Percentiles rank a stretch among this genome's conserved stretches.
Conservation (phyloP, 208 protist genomes). For the Trypanosomatidae sp. region DNA sequence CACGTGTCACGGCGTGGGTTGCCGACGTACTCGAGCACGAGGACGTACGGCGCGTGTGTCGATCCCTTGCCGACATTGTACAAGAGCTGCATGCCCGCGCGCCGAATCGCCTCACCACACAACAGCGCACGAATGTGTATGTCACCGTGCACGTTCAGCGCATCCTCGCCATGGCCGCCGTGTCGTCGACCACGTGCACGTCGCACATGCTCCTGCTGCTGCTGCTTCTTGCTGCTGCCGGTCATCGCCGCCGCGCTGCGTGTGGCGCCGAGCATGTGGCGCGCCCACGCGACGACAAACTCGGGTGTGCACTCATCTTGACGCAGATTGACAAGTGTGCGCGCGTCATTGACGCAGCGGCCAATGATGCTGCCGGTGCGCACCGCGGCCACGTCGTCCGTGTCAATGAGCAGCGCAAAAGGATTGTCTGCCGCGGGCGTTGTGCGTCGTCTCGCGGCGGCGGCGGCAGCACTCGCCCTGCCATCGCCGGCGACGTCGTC, state of each 20-base stretch:
- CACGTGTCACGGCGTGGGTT: constrained; percentile 20
- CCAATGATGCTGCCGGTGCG: constrained; percentile 47
- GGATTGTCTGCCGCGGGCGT: not conserved
- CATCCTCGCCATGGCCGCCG: constrained; percentile 45
- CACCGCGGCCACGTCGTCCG: constrained; percentile 24
- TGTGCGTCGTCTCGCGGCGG: not conserved
- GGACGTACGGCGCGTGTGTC: constrained; percentile 43
- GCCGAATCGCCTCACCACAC: constrained; percentile 25
- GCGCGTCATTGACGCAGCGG: constrained; percentile 55
- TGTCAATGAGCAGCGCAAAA: constrained; percentile 27
- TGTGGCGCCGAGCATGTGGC: constrained; percentile 9
- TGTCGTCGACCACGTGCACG: no score
- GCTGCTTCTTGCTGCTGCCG: constrained; percentile 9
- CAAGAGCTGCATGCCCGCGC: constrained; percentile 47
- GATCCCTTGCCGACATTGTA: constrained; percentile 78
- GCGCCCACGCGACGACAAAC: constrained; percentile 65
- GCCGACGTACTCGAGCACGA: constrained; percentile 75
- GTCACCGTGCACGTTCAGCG: constrained; percentile 10
- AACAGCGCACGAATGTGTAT: constrained; percentile 49
- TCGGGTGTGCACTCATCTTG: constrained; percentile 69
- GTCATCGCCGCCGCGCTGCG: not conserved
- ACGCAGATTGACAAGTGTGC: constrained; percentile 72
- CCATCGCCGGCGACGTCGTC: not conserved
- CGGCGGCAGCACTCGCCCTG: constrained; percentile 1
- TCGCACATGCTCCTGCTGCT: constrained; percentile 13